phyloP scores from a whole-genome alignment of 2,329 filamentous ascomycete species.

The Boeremia lycopersici region DNA sequence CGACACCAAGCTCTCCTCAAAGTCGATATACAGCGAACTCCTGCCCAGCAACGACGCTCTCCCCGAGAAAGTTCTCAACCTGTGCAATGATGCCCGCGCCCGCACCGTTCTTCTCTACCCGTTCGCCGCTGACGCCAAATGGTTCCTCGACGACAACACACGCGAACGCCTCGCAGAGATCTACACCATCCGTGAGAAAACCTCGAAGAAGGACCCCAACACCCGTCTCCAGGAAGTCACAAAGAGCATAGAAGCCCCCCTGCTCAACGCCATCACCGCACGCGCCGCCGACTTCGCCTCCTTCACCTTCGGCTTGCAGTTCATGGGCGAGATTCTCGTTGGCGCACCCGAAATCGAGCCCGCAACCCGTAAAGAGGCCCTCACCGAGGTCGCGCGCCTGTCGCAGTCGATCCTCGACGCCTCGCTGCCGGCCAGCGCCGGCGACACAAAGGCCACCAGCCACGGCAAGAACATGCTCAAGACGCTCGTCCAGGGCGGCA shows the following conservation, averaged over 20 bases:
- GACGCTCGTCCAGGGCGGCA: constrained; percentile 85
- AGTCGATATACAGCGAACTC: constrained; percentile 86
- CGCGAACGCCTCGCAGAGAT: constrained; percentile 77
- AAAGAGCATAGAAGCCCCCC: constrained; percentile 72
- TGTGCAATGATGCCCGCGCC: constrained; percentile 69
- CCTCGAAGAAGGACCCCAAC: constrained; percentile 90
- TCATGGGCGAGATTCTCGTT: constrained; percentile 82
- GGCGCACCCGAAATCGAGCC: constrained; percentile 76
- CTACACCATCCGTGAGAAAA: constrained; percentile 77
- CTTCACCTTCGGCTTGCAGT: constrained; percentile 84
- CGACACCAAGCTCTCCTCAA: constrained; percentile 86
- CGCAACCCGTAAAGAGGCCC: constrained; percentile 58
- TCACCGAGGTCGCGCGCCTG: constrained; percentile 66
- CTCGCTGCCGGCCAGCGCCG: constrained; percentile 40
- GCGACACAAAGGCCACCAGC: constrained; percentile 57
- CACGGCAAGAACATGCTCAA: constrained; percentile 85
- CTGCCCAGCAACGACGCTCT: constrained; percentile 61
- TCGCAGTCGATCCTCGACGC: constrained; percentile 41
- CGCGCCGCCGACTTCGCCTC: constrained; percentile 71
- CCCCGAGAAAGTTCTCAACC: constrained; percentile 67
- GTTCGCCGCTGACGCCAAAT: constrained; percentile 68
- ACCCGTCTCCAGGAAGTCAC: constrained; percentile 77
- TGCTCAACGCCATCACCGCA: constrained; percentile 75
- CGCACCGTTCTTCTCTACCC: constrained; percentile 78
- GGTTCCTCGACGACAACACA: constrained; percentile 66